Base-by-base conservation (phyloP, 140 eudicot genomes). In the Artemisia princeps region DNA sequence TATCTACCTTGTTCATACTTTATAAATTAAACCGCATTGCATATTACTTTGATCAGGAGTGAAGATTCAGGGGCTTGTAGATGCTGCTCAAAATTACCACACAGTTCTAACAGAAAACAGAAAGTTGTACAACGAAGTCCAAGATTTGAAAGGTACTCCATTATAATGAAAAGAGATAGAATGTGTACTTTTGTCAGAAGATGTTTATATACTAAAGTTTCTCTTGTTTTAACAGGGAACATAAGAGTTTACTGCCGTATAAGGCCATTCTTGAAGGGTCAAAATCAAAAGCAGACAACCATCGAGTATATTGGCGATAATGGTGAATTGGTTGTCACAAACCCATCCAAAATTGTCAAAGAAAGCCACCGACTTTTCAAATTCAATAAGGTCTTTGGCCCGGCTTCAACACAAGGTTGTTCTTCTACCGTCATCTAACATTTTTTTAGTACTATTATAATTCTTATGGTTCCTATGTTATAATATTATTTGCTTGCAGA, bases 171-270 rank as follows among this genome's bases (percentile, higher is more conserved):
- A 10, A 20, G 7, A 79, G 37, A 65, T 61, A 68, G 16, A 23
- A 64, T 22, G 45, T 30, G n/a, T 64, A 30, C 1, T 2, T 1
- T 62, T 22, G 53, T 9, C 37, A 49, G 11, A n/a, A 37, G 1
- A 2, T 30, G 26, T 20, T 4, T 12, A 1, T 69, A 64, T 26
- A 65, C 37, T 28, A 19, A 22, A 6, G 64, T 40, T 42, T 15
- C 28, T 45, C n/a, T 66, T 54, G 59, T 76, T 74, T 72, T 58
- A 53, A 70, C 76, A 90, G 97, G 97, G 55, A 90, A 90, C 65
- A 90, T 90, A 23, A 74, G 97, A 73, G 97, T 90, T 20, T 90
- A 90, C 66, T 90, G 97, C 63, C 83, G 97, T 17, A 82, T 90
- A 75, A 80, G 95, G 58, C 97, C 97, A 24, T 90, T 90, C 69